Evolutionary conservation across 495 filamentous ascomycete genomes (phyloP).

Genomic region (Xylaria scruposa): DNA sequence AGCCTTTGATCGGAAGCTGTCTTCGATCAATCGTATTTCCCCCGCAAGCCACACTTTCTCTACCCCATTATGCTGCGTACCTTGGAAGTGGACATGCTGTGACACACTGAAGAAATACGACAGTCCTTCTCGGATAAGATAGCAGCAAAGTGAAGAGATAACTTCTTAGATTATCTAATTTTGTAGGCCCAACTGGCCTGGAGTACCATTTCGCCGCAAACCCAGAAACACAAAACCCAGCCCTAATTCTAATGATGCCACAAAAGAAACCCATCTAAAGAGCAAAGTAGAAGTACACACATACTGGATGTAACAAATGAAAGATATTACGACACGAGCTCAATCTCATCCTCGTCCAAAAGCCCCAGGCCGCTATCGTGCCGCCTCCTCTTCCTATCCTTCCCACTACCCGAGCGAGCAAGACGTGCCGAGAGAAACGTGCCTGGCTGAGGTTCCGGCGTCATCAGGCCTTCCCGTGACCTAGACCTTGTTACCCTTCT

Average conservation of each 20-base stretch:
- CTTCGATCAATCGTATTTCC: neutral
- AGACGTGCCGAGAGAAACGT: conserved; percentile 42
- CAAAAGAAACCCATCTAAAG: conserved; percentile 18
- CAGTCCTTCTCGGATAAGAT: neutral
- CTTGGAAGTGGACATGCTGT: neutral
- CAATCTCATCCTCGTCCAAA: conserved; percentile 63
- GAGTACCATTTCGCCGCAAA: neutral
- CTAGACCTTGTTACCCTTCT: conserved; percentile 12
- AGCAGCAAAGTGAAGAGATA: neutral
- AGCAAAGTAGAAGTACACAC: neutral
- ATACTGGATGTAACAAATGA: neutral
- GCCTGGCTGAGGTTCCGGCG: conserved; percentile 24
- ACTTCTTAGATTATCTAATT: neutral
- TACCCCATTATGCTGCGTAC: neutral
- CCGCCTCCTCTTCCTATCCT: conserved; percentile 51
- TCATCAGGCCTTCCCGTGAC: neutral
- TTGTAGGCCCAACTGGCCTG: neutral
- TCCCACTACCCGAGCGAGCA: conserved; percentile 26
- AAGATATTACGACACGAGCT: conserved; percentile 25
- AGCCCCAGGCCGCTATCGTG: conserved; percentile 70
- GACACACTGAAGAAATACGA: neutral
- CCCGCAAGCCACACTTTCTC: neutral
- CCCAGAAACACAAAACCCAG: neutral
- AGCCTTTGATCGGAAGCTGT: conserved; percentile 10
- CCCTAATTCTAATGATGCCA: neutral